Base-by-base conservation (phyloP, 768 basidiomycete genomes). In the Imleria badia region DNA sequence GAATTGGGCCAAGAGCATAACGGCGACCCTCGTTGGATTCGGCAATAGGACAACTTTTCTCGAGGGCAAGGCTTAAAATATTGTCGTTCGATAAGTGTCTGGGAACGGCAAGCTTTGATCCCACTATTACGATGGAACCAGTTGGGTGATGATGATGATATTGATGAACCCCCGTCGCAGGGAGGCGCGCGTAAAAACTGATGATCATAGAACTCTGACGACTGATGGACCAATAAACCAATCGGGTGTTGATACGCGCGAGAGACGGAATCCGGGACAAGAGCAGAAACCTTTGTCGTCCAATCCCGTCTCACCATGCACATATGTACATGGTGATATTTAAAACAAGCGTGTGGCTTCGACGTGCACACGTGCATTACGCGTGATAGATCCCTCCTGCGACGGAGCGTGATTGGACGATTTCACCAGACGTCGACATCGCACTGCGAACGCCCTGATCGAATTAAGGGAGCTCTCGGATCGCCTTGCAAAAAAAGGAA, bases 401-500 rank as follows among this genome's bases (percentile, higher is more conserved):
- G 26, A 55, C 34, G 26, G 23, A 19, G n/a, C 23, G 8, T 7
- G 11, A 29, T 55, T 29, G 36, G 39, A 26, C 29, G 42, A 20
- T 41, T 38, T 23, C 52, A 20, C 22, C 19, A 20, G 30, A 29
- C 23, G 20, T 58, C 56, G n/a, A 4, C 42, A 44, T 39, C 36
- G 40, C 17, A 9, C 14, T 45, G 34, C 23, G 56, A 43, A 14
- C 17, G 7, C 15, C 36, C 35, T 15, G 29, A 51, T 33, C 20
- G 42, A 51, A 9, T 15, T n/a, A 41, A 7, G 10, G 20, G 10
- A 19, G 6, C n/a, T 26, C 22, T 57, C 39, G 40, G 42, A 35
- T 31, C 11, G 14, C 9, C 13, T 30, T 11, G 20, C 38, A 9
- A 17, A 49, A n/a, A 49, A 55, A 55, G 53, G 57, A 35, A 63